Conservation (phyloP, 176 grass and related monocot genomes). For the Carex myosuroides region DNA sequence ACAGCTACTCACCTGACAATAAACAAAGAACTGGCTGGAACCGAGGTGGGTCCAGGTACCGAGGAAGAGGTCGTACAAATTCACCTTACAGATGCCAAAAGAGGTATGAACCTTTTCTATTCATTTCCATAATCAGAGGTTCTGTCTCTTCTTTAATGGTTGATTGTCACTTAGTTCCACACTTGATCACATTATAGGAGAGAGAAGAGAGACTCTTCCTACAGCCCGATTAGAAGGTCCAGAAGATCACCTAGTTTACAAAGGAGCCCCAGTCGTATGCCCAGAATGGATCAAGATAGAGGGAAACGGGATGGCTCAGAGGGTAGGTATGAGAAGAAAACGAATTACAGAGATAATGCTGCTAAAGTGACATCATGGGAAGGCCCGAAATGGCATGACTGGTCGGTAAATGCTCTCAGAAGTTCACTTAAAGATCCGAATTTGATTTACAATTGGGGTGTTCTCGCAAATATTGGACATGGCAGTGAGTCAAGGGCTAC, state of each 20-base stretch:
- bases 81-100: background rate
- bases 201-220: background rate
- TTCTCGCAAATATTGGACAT: background rate
- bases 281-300: background rate
- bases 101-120: background rate
- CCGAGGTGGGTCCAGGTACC: background rate
- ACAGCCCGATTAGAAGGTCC: background rate
- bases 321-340: background rate
- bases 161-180: background rate
- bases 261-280: background rate
- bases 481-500: background rate
- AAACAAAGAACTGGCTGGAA: background rate
- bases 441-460: background rate
- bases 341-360: background rate
- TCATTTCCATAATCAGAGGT: background rate
- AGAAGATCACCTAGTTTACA: background rate
- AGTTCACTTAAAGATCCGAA: background rate
- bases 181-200: background rate
- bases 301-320: background rate
- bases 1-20: background rate
- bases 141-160: background rate
- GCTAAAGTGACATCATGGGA: constrained; percentile 2
- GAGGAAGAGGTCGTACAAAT: background rate
- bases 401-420: constrained; percentile 9
- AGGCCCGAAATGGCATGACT: background rate